A percentile compares a stretch with the other conserved stretches of the same genome.
phyloP scores from a whole-genome alignment of 768 basidiomycete species.

The Sporobolomyces pararoseus region DNA sequence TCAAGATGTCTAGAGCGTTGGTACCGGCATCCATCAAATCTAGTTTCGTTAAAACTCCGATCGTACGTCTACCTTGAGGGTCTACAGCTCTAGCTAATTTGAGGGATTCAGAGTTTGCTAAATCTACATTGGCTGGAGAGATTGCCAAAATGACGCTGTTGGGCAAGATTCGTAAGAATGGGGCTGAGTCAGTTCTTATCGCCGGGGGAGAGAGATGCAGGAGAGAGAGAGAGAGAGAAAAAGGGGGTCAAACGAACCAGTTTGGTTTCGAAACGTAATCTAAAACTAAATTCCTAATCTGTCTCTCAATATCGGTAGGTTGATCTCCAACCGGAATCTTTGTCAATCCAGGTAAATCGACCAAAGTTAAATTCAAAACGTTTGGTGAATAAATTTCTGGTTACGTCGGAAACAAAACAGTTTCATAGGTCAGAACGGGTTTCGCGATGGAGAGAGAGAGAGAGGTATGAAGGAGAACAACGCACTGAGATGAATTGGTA shows the following conservation, averaged over 20 bases:
- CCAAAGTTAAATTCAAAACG: conserved; percentile 90
- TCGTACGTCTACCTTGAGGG: conserved; percentile 90
- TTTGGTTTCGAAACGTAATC: conserved; percentile 97
- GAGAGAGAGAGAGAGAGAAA: background rate
- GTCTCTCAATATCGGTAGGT: conserved; percentile 93
- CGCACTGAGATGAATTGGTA: conserved; percentile 76
- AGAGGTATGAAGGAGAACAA: background rate
- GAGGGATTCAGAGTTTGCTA: conserved; percentile 96
- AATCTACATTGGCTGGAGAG: conserved; percentile 94
- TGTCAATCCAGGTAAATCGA: conserved; percentile 93
- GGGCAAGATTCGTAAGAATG: background rate
- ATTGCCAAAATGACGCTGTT: conserved; percentile 95
- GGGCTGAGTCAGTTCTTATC: background rate
- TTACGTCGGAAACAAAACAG: background rate
- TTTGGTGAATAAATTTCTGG: conserved; percentile 84
- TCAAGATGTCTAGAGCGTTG: conserved; percentile 91
- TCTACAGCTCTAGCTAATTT: conserved; percentile 95
- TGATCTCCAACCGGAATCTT: conserved; percentile 90
- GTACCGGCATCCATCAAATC: conserved; percentile 99
- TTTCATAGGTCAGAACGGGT: background rate
- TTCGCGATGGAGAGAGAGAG: too few relatives aligned
- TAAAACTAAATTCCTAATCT: conserved; percentile 87
- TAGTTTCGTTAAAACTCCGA: conserved; percentile 93
- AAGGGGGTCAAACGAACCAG: conserved; percentile 59
- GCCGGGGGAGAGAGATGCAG: background rate